Base-by-base conservation (phyloP, 2,329 filamentous ascomycete genomes). In the Cladosporium cucumerinum region DNA sequence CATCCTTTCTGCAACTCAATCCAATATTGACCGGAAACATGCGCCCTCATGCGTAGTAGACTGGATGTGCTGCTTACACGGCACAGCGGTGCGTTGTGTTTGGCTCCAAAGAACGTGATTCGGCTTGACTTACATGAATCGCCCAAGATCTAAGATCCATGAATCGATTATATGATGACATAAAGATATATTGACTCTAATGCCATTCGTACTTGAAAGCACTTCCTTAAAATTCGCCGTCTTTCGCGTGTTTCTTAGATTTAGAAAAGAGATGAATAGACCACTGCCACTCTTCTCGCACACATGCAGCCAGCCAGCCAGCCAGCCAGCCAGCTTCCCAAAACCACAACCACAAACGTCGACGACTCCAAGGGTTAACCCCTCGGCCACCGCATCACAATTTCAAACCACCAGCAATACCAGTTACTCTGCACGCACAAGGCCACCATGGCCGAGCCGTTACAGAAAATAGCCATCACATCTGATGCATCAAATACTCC, bases 401-500 rank as follows among this genome's bases (percentile, higher is more conserved):
- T 6, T 28, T 51, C 46, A 14, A 25, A 26, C 7, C 48, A 51
- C 2, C 48, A 55, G 18, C 25, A 28, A 10, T 18, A 28, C 28
- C 26, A 21, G 18, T 5, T 28, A 4, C 18, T 43, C 6, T 10
- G 26, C 34, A 46, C 54, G 11, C 34, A n/a, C 34, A 57, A 23
- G 34, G 48, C 36, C 60, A 34, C 14, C 18, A 62, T 62, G 60
- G 60, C 60, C 34, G 49, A 55, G 49, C 49, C 49, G 25, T 46
- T 62, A n/a, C 60, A 62, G 26, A 23, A 54, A 5, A 54, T 32
- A 51, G 23, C 3, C n/a, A 30, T 60, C 16, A 23, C 36, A 25
- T 25, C 49, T n/a, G 57, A 52, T 62, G 51, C 49, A 34, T 34
- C 30, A 18, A 32, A 21, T 6, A 1, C 43, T 49, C 32, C n/a